Percentiles rank a stretch among this genome's conserved stretches.
phyloP scores from a whole-genome alignment of 2,329 filamentous ascomycete species.

The Clarireedia paspali region DNA sequence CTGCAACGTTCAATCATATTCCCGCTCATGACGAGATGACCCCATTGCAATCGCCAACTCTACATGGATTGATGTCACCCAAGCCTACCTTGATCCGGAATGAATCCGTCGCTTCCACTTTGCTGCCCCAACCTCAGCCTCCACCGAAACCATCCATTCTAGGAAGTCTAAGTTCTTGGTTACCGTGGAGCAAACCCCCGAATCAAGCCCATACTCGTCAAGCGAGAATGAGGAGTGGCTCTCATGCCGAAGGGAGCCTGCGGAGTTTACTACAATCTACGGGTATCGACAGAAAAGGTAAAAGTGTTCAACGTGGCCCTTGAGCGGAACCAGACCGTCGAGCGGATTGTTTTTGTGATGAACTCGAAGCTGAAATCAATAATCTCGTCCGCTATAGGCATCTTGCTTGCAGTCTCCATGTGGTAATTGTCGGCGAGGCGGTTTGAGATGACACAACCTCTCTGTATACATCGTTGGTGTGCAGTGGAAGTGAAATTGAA shows the following conservation, averaged over 20 bases:
- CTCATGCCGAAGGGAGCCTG: conserved; percentile 48
- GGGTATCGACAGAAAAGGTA: conserved; percentile 28
- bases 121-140: conserved; percentile 14
- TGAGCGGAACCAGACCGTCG: neutral
- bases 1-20: conserved; percentile 23
- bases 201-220: conserved; percentile 12
- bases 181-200: conserved; percentile 23
- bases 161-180: conserved; percentile 25
- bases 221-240: conserved; percentile 29
- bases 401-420: too few relatives aligned
- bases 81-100: conserved; percentile 22
- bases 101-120: conserved; percentile 23
- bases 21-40: conserved; percentile 12
- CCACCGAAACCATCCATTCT: conserved; percentile 20
- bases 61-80: conserved; percentile 16
- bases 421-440: too few relatives aligned
- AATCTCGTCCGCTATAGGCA: too few relatives aligned
- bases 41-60: conserved; percentile 13
- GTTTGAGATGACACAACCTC: too few relatives aligned
- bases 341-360: too few relatives aligned
- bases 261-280: conserved; percentile 41
- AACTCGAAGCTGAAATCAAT: too few relatives aligned
- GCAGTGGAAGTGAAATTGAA: too few relatives aligned
- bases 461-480: too few relatives aligned
- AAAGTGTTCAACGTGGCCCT: conserved; percentile 19